phyloP scores from a whole-genome alignment of 176 grass and related monocot genomes.

The Olyra latifolia region DNA sequence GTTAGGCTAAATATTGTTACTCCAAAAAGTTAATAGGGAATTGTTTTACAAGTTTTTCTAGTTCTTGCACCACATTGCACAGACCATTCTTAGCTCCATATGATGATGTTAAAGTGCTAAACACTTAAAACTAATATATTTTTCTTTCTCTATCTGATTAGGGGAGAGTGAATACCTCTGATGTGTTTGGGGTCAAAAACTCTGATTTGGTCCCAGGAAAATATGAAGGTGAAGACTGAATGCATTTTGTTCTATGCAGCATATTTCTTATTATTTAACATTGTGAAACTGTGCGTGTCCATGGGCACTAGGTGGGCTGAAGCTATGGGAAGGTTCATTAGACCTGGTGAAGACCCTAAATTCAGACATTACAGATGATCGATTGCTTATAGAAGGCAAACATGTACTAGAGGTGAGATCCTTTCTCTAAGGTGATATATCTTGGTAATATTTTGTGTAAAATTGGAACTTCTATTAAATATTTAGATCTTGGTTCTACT shows the following conservation, averaged over 20 bases:
- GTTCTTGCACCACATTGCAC: neutral
- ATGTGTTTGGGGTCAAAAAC: slow-evolving; percentile 84
- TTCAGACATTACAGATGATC: slow-evolving; percentile 45
- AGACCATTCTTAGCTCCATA: neutral
- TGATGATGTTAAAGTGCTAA: neutral
- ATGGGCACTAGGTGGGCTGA: slow-evolving; percentile 67
- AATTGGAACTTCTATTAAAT: neutral
- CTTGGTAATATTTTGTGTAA: slow-evolving; percentile 15
- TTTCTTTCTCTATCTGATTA: slow-evolving; percentile 21
- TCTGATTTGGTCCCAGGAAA: slow-evolving; percentile 93
- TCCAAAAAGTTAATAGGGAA: neutral
- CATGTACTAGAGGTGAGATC: slow-evolving; percentile 72
- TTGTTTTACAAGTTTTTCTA: slow-evolving; percentile 14
- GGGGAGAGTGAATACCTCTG: slow-evolving; percentile 77
- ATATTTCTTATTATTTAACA: neutral
- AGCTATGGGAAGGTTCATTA: slow-evolving; percentile 94
- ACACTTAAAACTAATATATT: slow-evolving; percentile 13
- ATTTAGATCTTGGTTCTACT: slow-evolving; percentile 12
- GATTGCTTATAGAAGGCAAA: slow-evolving; percentile 60
- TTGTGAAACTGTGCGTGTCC: slow-evolving; percentile 19
- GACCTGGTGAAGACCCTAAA: slow-evolving; percentile 74
- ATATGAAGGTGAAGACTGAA: slow-evolving; percentile 71
- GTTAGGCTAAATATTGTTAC: neutral
- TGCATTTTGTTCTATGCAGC: slow-evolving; percentile 18
- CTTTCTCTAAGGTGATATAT: slow-evolving; percentile 40